Base-by-base conservation (phyloP, 495 filamentous ascomycete species). In the Thermothielavioides terrestris region DNA sequence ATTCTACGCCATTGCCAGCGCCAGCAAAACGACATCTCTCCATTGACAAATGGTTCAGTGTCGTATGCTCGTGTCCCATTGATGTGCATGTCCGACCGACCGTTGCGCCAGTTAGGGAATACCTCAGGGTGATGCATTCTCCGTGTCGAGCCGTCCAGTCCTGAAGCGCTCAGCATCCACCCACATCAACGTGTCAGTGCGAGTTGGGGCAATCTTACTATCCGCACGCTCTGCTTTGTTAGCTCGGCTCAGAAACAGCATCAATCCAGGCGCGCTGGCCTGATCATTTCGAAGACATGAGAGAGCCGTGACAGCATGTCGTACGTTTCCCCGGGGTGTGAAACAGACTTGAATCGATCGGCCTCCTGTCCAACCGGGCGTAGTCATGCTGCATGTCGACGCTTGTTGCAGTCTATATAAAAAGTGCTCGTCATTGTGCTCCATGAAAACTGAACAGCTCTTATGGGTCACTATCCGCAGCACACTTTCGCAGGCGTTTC, bases 261-360 rank as follows among this genome's bases (percentile, higher is more conserved):
- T 11, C 27, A 14, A 1, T 6, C 31, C 9, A 12, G 6, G 31
- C 1, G 9, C n/a, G 12, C 10, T 6, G n/a, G n/a, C n/a, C n/a
- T n/a, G n/a, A n/a, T n/a, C n/a, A n/a, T 34, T 34, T 9, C 31
- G 31, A 12, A 5, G 8, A 34, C 31, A 34, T 2, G 6, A 12
- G 10, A 34, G 11, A 4, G 0, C 12, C 15, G 32, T 37, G 42
- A 11, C 14, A 40, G 34, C 15, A 3, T 23, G 41, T 52, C 54
- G 49, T 57, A 57, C 30, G 54, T 57, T 50, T 43, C 25, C 25
- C 20, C 9, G 41, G 50, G 54, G 14, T 42, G 45, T 56, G 54
- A 57, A 57, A 57, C 54, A n/a, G 18, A 42, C 26, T 27, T 53
- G 54, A 57, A 57, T 57, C 54, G 30, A 32, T 20, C 45, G 23